Percentiles rank a stretch among this genome's conserved stretches.
phyloP scores from a whole-genome alignment of 306 rosid genomes.

The Citrullus mucosospermus region DNA sequence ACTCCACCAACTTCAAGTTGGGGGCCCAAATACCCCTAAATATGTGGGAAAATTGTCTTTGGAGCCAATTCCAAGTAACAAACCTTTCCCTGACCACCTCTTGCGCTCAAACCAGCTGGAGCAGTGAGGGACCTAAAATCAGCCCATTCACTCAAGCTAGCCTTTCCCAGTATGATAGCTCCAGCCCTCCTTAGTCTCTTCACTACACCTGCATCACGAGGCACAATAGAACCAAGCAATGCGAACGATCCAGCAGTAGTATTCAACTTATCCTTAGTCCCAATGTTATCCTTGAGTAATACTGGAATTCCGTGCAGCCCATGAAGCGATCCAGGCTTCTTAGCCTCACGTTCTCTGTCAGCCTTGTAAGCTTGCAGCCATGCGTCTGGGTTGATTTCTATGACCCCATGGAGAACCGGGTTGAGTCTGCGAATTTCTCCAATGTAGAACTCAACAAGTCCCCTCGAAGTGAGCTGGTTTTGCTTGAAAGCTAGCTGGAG shows the following conservation, averaged over 20 bases:
- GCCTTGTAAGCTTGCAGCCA: slow-evolving; percentile 30
- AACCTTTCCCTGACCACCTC: slow-evolving; percentile 51
- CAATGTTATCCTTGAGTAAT: slow-evolving; percentile 49
- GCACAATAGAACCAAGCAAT: slow-evolving; percentile 34
- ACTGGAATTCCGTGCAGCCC: slow-evolving; percentile 48
- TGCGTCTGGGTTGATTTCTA: slow-evolving; percentile 47
- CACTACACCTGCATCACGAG: slow-evolving; percentile 38
- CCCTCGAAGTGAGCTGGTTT: slow-evolving; percentile 25
- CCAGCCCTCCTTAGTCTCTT: slow-evolving; percentile 31
- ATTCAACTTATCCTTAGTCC: slow-evolving; percentile 48
- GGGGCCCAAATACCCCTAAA: background rate
- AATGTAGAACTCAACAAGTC: slow-evolving; percentile 27
- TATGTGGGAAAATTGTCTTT: background rate
- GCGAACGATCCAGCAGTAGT: slow-evolving; percentile 45
- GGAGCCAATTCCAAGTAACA: background rate
- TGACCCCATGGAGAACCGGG: slow-evolving; percentile 24
- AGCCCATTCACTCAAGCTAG: slow-evolving; percentile 44
- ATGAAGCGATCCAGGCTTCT: background rate
- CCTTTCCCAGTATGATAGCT: slow-evolving; percentile 48
- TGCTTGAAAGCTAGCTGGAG: slow-evolving; percentile 33
- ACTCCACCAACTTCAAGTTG: no score
- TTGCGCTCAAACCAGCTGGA: slow-evolving; percentile 34
- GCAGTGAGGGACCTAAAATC: slow-evolving; percentile 14
- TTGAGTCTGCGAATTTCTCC: slow-evolving; percentile 27
- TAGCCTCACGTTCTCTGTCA: slow-evolving; percentile 25